Percentiles rank a stretch among this genome's conserved stretches.
Conservation (phyloP, 768 basidiomycete species). For the Candolleomyces eurysporus region DNA sequence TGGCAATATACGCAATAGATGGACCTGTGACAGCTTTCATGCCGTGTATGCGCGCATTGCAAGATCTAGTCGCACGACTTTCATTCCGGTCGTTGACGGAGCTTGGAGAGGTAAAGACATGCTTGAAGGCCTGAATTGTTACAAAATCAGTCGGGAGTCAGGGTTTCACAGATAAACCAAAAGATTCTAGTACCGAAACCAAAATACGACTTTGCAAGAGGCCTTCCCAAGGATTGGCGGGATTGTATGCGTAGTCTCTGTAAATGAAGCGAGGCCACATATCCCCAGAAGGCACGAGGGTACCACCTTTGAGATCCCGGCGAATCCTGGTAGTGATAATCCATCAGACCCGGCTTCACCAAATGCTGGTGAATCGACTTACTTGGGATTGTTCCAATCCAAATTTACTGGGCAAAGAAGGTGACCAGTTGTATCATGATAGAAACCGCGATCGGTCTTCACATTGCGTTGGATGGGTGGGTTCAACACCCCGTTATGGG, state of each 20-base stretch:
- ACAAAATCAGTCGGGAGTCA: background rate
- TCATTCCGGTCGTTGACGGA: slow-evolving; percentile 22
- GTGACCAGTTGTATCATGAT: slow-evolving; percentile 14
- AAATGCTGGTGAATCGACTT: too few species aligned
- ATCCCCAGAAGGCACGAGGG: slow-evolving; percentile 17
- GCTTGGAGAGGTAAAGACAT: slow-evolving; percentile 28
- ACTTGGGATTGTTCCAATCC: slow-evolving; percentile 12
- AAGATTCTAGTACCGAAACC: slow-evolving; percentile 14
- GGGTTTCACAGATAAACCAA: background rate
- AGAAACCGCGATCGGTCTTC: slow-evolving; percentile 12
- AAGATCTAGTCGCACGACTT: slow-evolving; percentile 20
- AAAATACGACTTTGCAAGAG: slow-evolving; percentile 19
- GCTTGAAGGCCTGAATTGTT: slow-evolving; percentile 19
- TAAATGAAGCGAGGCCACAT: too few species aligned
- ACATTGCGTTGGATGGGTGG: slow-evolving; percentile 11
- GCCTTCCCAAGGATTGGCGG: slow-evolving; percentile 24
- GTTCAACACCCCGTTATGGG: slow-evolving; percentile 11
- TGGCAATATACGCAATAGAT: slow-evolving; percentile 20
- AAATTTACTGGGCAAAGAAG: slow-evolving; percentile 13
- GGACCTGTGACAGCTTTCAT: slow-evolving; percentile 5
- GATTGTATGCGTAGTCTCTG: slow-evolving; percentile 16
- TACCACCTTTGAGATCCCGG: slow-evolving; percentile 9
- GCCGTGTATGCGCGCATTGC: slow-evolving; percentile 14
- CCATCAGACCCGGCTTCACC: too few species aligned
- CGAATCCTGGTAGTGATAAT: too few species aligned